Base-by-base conservation (phyloP, 371 early-diverging fungal species). In the Mortierella polycephala region DNA sequence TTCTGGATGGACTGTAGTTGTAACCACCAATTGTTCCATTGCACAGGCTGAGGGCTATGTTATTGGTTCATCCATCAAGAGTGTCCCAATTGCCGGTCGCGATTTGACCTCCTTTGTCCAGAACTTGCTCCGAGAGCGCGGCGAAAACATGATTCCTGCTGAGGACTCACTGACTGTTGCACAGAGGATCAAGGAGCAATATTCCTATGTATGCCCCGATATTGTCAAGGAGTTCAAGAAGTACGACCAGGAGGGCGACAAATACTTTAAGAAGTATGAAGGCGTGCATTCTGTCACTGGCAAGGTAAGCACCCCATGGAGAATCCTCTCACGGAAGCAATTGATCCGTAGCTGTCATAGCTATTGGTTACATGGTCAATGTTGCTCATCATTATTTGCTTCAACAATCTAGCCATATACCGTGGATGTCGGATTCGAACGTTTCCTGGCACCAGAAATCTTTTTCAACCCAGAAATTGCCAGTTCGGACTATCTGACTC, bases 391-490 rank as follows among this genome's bases (percentile, higher is more conserved):
- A 30, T 2, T 30, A 30, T 30, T 30, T 30, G 4, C 30, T 30
- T 30, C 4, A 30, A 30, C 30, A 30, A 30, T 30, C 13, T 75
- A 95, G 93, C 85, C 91, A 18, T 97, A 96, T 81, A 86, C 86
- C 23, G 95, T 98, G 18, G 97, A 98, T 86, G 95, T 98, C 71
- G 99, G 99, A 57, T 98, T 93, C 75, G 99, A 98, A 76, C 95
- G 98, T 65, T 98, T 98, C 89, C 86, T 98, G 73, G 99, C 96
- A 20, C 99, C 99, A 20, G 99, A 98, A 77, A 95, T 98, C 84
- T 98, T 98, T 85, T 98, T 98, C 86, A 98, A 96, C 81, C 99
- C 99, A 39, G 99, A 98, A 82, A 95, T 98, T 69, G 95, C 94
- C 47, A 93, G 93, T 86, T 92, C 96, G n/a, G 98, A 97, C 75